A percentile compares a stretch with the other conserved stretches of the same genome.
phyloP scores from a whole-genome alignment of 441 rosid species.

The Mallotus japonicus region DNA sequence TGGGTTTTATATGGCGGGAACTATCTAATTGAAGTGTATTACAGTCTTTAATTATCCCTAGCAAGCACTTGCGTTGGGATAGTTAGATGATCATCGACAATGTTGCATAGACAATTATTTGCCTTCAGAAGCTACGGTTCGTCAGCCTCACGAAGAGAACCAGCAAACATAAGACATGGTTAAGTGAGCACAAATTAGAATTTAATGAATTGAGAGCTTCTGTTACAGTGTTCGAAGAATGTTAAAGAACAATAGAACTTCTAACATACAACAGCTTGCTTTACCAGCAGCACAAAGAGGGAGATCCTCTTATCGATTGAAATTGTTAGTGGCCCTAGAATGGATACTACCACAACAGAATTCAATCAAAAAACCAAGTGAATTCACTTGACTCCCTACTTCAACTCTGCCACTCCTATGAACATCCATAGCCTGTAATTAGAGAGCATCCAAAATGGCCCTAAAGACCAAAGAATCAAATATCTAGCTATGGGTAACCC shows the following conservation, averaged over 20 bases:
- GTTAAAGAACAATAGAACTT: conserved; percentile 10
- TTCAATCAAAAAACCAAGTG: conserved; percentile 7
- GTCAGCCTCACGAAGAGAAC: not conserved
- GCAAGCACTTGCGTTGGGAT: too few relatives aligned
- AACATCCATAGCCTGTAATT: conserved; percentile 11
- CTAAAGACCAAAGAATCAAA: conserved; percentile 32
- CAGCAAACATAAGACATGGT: not conserved
- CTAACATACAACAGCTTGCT: conserved; percentile 25
- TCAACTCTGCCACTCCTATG: conserved; percentile 16
- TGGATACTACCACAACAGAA: not conserved
- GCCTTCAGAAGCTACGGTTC: too few relatives aligned
- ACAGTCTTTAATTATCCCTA: too few relatives aligned
- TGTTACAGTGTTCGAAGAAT: conserved; percentile 10
- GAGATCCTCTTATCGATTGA: conserved; percentile 16
- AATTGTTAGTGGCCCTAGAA: conserved; percentile 11
- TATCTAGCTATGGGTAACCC: conserved; percentile 11
- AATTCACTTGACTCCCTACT: conserved; percentile 13
- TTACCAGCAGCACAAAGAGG: conserved; percentile 20
- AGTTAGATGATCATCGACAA: too few relatives aligned
- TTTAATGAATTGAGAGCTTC: conserved; percentile 23
- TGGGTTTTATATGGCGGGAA: not conserved
- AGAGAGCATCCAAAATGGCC: conserved; percentile 29
- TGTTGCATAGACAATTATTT: too few relatives aligned
- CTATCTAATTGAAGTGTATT: not conserved
- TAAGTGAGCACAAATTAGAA: conserved; percentile 11